phyloP scores from a whole-genome alignment of 2,329 filamentous ascomycete species.

The Pyrenophora seminiperda region DNA sequence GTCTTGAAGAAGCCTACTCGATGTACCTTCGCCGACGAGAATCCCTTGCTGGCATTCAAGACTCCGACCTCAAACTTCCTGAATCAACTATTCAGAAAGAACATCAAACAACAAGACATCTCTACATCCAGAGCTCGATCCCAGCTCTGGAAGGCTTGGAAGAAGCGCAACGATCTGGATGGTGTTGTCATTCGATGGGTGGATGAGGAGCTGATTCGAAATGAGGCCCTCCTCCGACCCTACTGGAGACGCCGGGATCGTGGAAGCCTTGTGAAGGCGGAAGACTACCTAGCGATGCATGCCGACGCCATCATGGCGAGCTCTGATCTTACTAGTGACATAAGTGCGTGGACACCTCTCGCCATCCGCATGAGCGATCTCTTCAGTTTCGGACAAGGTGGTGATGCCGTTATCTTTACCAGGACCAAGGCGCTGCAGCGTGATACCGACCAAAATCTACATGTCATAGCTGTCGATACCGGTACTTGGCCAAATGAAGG shows the following conservation, averaged over 20 bases:
- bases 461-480: constrained; percentile 51
- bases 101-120: constrained; percentile 48
- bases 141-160: constrained; percentile 50
- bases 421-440: constrained; percentile 55
- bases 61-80: constrained; percentile 42
- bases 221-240: constrained; percentile 42
- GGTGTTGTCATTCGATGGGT: constrained; percentile 49
- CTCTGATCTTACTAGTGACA: constrained; percentile 57
- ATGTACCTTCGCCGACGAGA: constrained; percentile 54
- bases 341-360: constrained; percentile 59
- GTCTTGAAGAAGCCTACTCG: constrained; percentile 48
- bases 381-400: constrained; percentile 59
- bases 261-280: constrained; percentile 44
- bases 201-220: constrained; percentile 47
- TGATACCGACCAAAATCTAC: constrained; percentile 47
- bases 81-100: constrained; percentile 44
- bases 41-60: constrained; percentile 58
- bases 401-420: constrained; percentile 58
- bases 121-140: constrained; percentile 47
- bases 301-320: constrained; percentile 59
- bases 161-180: constrained; percentile 47
- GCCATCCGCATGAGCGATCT: constrained; percentile 59
- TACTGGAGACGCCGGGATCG: constrained; percentile 49
- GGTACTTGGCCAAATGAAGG: constrained; percentile 53
- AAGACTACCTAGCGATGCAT: constrained; percentile 49